A percentile compares a stretch with the other conserved stretches of the same genome.
Conservation (phyloP, 495 filamentous ascomycete species). For the Jackrogersella multiformis region DNA sequence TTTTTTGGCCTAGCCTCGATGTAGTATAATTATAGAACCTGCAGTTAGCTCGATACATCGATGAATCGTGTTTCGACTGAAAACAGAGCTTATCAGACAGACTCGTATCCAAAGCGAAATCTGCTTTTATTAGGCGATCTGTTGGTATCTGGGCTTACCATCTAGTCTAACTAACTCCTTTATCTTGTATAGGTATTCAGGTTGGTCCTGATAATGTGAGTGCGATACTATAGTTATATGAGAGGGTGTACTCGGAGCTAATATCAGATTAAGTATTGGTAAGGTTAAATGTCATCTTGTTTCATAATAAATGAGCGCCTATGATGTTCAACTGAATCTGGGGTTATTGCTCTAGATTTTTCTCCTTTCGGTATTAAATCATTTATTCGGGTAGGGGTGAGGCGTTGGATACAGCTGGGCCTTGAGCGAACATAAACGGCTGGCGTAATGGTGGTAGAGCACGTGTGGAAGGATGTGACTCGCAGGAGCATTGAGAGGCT, state of each 20-base stretch:
- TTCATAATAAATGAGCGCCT: neutral
- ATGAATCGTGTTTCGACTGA: slow-evolving; percentile 7
- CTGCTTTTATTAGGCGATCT: slow-evolving; percentile 17
- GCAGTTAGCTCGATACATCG: neutral
- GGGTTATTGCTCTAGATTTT: neutral
- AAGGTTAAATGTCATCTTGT: neutral
- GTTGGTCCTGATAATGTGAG: neutral
- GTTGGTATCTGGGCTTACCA: neutral
- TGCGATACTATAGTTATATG: neutral
- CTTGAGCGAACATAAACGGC: slow-evolving; percentile 4
- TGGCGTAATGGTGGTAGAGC: neutral
- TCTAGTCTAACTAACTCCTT: slow-evolving; percentile 4
- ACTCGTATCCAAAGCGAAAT: slow-evolving; percentile 1
- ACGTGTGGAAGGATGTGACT: slow-evolving; percentile 11
- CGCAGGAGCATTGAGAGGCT: neutral
- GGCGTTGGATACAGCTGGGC: neutral
- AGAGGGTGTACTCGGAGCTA: neutral
- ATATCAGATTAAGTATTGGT: neutral
- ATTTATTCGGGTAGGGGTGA: neutral
- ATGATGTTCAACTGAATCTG: slow-evolving; percentile 4
- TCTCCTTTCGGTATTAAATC: neutral
- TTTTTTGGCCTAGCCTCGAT: neutral
- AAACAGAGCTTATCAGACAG: slow-evolving; percentile 3
- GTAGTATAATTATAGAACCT: slow-evolving; percentile 30
- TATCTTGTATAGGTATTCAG: too few relatives aligned